Conservation (phyloP, 1,139 yeast species). For the Pichia sp. region DNA sequence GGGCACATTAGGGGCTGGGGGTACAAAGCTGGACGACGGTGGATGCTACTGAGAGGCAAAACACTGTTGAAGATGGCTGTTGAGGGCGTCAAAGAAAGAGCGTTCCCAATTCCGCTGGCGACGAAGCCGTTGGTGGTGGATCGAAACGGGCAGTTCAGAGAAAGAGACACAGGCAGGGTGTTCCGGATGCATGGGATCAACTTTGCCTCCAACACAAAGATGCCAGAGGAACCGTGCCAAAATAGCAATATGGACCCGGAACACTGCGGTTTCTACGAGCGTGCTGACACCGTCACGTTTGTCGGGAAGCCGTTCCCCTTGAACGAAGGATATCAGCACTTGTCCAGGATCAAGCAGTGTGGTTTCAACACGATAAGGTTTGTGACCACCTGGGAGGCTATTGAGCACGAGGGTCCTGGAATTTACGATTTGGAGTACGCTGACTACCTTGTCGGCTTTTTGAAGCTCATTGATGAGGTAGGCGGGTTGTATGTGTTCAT, state of each 20-base stretch:
- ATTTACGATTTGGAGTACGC: conserved; percentile 73
- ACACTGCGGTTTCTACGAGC: conserved; percentile 48
- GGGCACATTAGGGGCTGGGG: background rate
- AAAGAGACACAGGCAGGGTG: conserved; percentile 50
- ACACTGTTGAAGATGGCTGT: background rate
- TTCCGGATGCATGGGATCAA: conserved; percentile 77
- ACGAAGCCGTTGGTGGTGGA: conserved; percentile 23
- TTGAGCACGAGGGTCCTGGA: conserved; percentile 88
- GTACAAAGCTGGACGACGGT: background rate
- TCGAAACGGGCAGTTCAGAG: conserved; percentile 54
- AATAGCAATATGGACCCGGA: conserved; percentile 51
- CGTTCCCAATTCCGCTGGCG: conserved; percentile 3
- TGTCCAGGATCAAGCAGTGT: conserved; percentile 66
- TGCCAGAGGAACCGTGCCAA: conserved; percentile 56
- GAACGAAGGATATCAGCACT: conserved; percentile 65
- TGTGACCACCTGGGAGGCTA: conserved; percentile 85
- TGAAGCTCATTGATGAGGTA: conserved; percentile 52
- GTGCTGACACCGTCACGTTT: conserved; percentile 71
- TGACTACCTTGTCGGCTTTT: conserved; percentile 60
- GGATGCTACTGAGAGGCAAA: background rate
- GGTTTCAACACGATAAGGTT: conserved; percentile 80
- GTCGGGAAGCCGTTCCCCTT: conserved; percentile 79
- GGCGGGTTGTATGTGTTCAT: conserved; percentile 79
- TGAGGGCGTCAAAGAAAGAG: background rate
- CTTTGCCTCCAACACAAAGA: conserved; percentile 70